Evolutionary conservation across 371 early-diverging fungal genomes (phyloP).

Genomic region (Phascolomyces articulosus): DNA sequence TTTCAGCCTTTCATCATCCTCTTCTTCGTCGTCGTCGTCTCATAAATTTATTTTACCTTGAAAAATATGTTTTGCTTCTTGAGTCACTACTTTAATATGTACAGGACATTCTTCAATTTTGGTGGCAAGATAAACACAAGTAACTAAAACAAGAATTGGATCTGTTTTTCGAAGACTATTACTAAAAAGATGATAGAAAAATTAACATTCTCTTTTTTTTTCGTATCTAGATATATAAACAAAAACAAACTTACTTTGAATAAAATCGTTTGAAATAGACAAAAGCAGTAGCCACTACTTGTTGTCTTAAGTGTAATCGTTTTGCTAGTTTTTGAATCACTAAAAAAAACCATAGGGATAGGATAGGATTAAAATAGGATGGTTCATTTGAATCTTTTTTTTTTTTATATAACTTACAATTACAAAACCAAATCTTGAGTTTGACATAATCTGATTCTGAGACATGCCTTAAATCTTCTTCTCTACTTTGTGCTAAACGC

Average conservation of each 20-base stretch:
- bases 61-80: constrained; percentile 68
- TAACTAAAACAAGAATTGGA: constrained; percentile 75
- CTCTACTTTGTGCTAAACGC: constrained; percentile 54
- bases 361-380: no score
- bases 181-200: constrained; percentile 31
- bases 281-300: constrained; percentile 83
- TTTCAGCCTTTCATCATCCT: neutral
- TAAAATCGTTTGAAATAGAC: constrained; percentile 92
- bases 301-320: constrained; percentile 74
- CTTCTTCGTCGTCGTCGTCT: no score
- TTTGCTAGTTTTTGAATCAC: constrained; percentile 83
- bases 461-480: constrained; percentile 62
- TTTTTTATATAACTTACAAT: constrained; percentile 44
- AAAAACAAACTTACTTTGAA: constrained; percentile 64
- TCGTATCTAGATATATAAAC: no score
- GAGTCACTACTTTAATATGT: constrained; percentile 78
- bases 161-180: constrained; percentile 75
- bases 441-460: constrained; percentile 61
- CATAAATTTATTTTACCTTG: no score
- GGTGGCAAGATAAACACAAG: constrained; percentile 86
- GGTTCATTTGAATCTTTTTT: no score
- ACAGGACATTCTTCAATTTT: constrained; percentile 91
- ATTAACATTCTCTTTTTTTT: neutral
- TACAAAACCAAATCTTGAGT: constrained; percentile 71
- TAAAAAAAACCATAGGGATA: no score